These are phyloP conservation scores for Phytophthora hybrid DNA, from an alignment of 352 stramenopile genomes.

Conservation along the genomic window DNA sequence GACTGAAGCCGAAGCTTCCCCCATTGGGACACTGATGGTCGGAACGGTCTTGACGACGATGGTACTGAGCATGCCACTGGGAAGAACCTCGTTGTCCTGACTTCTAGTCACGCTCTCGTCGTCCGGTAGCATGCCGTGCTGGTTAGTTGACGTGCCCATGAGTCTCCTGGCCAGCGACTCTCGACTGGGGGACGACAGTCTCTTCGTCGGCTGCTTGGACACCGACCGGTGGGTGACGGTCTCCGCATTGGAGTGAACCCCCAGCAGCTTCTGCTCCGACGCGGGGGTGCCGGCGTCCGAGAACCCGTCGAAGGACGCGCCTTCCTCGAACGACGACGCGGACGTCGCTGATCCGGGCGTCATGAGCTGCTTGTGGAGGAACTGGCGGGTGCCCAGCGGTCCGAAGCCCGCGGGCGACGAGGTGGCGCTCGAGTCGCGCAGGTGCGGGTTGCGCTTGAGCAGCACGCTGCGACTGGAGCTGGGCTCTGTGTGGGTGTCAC, in stretches of 20 bases:
- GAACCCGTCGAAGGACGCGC: slow-evolving; percentile 35
- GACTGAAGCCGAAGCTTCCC: neutral
- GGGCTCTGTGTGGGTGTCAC: neutral
- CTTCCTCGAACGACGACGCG: slow-evolving; percentile 48
- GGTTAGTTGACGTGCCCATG: slow-evolving; percentile 10
- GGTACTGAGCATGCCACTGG: slow-evolving; percentile 18
- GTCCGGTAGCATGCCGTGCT: slow-evolving; percentile 25
- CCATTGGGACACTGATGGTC: neutral
- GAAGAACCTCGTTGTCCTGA: slow-evolving; percentile 10
- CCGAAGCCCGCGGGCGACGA: slow-evolving; percentile 34
- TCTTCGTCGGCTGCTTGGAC: slow-evolving; percentile 44
- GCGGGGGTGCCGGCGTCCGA: slow-evolving; percentile 38
- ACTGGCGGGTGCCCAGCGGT: slow-evolving; percentile 31
- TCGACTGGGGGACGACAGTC: slow-evolving; percentile 44
- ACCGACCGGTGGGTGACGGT: slow-evolving; percentile 2
- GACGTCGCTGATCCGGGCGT: slow-evolving; percentile 46
- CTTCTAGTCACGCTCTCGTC: slow-evolving; percentile 6
- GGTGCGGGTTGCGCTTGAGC: slow-evolving; percentile 41
- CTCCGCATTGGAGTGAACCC: neutral
- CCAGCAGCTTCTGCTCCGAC: slow-evolving; percentile 3
- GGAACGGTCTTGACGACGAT: slow-evolving; percentile 39
- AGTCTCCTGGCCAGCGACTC: slow-evolving; percentile 34
- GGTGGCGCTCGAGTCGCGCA: slow-evolving; percentile 10
- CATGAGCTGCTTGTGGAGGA: slow-evolving; percentile 43
- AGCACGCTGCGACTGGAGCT: slow-evolving; percentile 14